Conservation (phyloP, 306 rosid genomes). For the Mimosa pudica region DNA sequence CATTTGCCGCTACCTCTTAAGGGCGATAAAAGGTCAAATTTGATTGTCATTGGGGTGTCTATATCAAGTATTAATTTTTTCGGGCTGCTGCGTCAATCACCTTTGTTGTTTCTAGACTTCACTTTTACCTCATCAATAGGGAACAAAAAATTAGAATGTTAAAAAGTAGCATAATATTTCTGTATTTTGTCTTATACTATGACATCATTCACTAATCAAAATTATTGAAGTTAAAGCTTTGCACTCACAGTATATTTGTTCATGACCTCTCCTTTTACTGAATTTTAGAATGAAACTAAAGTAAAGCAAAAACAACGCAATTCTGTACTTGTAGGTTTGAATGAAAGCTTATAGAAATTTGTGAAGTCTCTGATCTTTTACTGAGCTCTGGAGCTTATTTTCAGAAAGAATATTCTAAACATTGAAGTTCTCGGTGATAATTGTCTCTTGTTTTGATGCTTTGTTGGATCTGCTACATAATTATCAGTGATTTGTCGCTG, state of each 20-base stretch:
- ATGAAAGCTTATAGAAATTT: constrained; percentile 20
- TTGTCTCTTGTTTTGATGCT: not conserved
- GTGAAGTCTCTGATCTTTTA: not conserved
- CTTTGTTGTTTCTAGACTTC: not conserved
- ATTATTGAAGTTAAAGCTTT: not conserved
- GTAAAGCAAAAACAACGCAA: not conserved
- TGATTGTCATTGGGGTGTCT: constrained; percentile 16
- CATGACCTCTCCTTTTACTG: not conserved
- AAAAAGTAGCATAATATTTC: not conserved
- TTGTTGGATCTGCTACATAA: not conserved
- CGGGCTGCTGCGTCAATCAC: not conserved
- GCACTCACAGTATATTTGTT: constrained; percentile 4
- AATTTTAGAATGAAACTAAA: not conserved
- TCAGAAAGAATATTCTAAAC: not conserved
- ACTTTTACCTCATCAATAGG: constrained; percentile 13
- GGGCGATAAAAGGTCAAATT: not conserved
- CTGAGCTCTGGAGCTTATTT: not conserved
- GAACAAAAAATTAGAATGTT: not conserved
- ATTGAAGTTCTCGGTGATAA: not conserved
- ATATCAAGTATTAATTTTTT: constrained; percentile 9
- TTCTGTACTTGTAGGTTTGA: not conserved
- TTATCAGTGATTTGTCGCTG: not conserved
- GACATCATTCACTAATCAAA: not conserved
- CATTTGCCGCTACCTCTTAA: constrained; percentile 25
- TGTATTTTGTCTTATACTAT: not conserved